Evolutionary conservation across 139 green algal genomes (phyloP).

Genomic region (Coccomyxa sp.): DNA sequence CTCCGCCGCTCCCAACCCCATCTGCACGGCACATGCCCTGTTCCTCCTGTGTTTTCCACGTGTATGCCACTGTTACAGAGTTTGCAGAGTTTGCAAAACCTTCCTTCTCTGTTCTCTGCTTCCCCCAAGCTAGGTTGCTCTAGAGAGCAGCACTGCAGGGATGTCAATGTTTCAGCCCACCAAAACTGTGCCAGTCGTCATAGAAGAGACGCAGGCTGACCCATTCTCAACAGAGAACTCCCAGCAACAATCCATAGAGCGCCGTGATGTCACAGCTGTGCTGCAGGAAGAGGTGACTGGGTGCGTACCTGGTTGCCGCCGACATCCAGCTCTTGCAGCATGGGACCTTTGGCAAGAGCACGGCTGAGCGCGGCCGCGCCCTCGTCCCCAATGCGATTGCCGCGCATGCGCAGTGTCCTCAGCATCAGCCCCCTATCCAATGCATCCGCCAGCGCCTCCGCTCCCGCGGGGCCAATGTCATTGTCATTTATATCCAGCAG

Average conservation of each 20-base stretch:
- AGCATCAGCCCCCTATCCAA: background rate
- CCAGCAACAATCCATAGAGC: too few species aligned
- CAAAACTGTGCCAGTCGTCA: too few species aligned
- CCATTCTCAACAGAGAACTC: too few species aligned
- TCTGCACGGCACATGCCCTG: background rate
- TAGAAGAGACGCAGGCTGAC: too few species aligned
- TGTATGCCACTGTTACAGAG: background rate
- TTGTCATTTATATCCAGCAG: background rate
- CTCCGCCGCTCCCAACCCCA: background rate
- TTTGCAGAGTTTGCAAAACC: too few species aligned
- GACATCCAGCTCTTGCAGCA: conserved; percentile 25
- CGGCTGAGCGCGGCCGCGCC: conserved; percentile 8
- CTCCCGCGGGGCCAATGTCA: background rate
- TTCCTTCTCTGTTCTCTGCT: background rate
- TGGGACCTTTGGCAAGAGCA: conserved; percentile 14
- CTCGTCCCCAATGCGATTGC: conserved; percentile 8
- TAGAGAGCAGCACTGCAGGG: background rate
- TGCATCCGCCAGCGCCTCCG: conserved; percentile 4
- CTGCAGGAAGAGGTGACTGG: background rate
- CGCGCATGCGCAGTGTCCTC: background rate
- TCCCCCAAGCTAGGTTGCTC: background rate
- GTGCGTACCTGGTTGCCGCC: conserved; percentile 18
- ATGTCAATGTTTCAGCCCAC: background rate
- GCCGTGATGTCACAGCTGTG: too few species aligned
- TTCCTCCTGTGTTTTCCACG: background rate